Evolutionary conservation across 331 rosid genomes (phyloP).

Genomic region (Quercus tomentella): DNA sequence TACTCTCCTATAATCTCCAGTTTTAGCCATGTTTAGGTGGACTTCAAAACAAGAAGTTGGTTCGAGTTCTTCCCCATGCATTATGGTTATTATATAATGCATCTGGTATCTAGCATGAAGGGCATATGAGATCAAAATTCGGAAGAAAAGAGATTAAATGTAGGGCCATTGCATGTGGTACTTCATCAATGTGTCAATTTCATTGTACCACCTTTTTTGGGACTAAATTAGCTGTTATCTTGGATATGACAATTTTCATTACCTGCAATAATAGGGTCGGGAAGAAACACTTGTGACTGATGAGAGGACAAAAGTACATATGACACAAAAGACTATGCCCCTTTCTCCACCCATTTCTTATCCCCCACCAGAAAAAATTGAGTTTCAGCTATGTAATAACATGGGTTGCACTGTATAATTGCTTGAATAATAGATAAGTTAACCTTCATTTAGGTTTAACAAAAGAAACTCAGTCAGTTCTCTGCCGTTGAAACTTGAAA

Average conservation of each 20-base stretch:
- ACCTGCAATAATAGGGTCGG: conserved; percentile 1
- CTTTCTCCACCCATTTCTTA: conserved; percentile 10
- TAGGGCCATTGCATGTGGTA: conserved; percentile 42
- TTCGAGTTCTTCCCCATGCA: neutral
- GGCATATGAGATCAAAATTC: neutral
- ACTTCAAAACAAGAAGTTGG: neutral
- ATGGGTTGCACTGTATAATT: too few relatives aligned
- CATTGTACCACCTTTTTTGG: conserved; percentile 17
- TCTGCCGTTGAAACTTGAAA: too few relatives aligned
- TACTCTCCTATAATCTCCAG: conserved; percentile 9
- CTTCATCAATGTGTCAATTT: conserved; percentile 25
- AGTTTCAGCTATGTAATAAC: too few relatives aligned
- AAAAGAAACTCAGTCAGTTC: too few relatives aligned
- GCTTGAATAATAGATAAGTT: neutral
- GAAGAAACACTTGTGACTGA: conserved; percentile 9
- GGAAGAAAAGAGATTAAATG: neutral
- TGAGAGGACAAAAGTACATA: neutral
- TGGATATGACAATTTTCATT: conserved; percentile 14
- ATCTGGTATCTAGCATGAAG: neutral
- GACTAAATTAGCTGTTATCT: conserved; percentile 4
- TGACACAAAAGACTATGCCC: neutral
- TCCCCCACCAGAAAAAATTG: neutral
- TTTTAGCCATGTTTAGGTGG: conserved; percentile 31
- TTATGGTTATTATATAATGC: neutral
- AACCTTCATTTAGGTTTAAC: neutral